phyloP scores from a whole-genome alignment of 192 early-diverging fungal genomes.

The Rhizophlyctis rosea region DNA sequence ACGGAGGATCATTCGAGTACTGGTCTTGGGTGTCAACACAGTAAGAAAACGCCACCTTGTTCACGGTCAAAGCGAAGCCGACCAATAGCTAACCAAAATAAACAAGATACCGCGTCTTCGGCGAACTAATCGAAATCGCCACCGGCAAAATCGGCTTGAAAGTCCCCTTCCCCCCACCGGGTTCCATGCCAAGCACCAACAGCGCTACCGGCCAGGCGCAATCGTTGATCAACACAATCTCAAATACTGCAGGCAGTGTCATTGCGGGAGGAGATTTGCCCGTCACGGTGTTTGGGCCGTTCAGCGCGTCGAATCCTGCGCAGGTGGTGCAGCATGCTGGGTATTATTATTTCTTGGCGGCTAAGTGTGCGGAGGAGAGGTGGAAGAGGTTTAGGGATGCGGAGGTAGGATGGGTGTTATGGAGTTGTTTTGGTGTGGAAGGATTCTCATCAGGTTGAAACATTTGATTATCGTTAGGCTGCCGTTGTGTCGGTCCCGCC shows the following conservation, averaged over 20 bases:
- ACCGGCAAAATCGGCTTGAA: conserved; percentile 60
- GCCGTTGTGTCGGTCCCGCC: conserved; percentile 25
- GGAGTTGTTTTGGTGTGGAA: neutral
- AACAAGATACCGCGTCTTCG: conserved; percentile 68
- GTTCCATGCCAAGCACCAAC: conserved; percentile 24
- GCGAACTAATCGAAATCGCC: conserved; percentile 70
- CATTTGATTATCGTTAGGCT: too few species aligned
- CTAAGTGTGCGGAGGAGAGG: conserved; percentile 69
- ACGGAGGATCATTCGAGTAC: conserved; percentile 78
- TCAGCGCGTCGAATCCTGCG: conserved; percentile 55
- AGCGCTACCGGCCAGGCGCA: conserved; percentile 8
- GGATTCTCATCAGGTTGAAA: neutral
- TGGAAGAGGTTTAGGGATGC: conserved; percentile 53
- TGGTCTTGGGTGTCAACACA: conserved; percentile 83
- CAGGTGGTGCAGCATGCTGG: conserved; percentile 81
- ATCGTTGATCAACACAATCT: conserved; percentile 22
- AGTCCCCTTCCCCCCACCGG: conserved; percentile 60
- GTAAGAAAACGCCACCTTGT: conserved; percentile 34
- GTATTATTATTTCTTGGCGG: conserved; percentile 76
- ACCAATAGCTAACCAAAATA: neutral
- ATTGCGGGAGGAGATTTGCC: conserved; percentile 30
- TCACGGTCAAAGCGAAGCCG: neutral
- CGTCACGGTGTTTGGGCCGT: conserved; percentile 34
- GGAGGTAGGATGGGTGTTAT: conserved; percentile 6
- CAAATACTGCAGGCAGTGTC: conserved; percentile 27